phyloP scores from a whole-genome alignment of 371 early-diverging fungal species.

The Mortierella polycephala region DNA sequence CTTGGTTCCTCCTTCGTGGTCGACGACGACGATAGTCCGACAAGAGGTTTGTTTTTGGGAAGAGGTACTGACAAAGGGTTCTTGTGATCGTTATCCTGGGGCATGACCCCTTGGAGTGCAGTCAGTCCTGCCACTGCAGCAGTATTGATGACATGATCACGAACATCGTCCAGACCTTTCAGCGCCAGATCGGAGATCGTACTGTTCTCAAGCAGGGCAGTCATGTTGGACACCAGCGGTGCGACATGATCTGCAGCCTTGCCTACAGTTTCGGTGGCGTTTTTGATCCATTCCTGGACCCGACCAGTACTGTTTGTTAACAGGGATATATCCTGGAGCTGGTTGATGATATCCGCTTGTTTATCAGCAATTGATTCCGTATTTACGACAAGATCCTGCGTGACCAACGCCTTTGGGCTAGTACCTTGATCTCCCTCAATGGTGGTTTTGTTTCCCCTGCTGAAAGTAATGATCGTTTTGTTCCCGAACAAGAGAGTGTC shows the following conservation, averaged over 20 bases:
- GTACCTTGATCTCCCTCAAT: background rate
- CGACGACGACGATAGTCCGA: background rate
- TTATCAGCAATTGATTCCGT: background rate
- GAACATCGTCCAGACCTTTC: too few species aligned
- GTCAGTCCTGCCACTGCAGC: too few species aligned
- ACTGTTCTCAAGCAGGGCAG: slow-evolving; percentile 10
- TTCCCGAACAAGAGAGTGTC: slow-evolving; percentile 19
- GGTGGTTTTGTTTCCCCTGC: background rate
- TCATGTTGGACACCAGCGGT: slow-evolving; percentile 26
- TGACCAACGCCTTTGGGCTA: background rate
- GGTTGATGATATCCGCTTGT: background rate
- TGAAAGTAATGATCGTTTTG: slow-evolving; percentile 16
- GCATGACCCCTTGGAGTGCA: too few species aligned
- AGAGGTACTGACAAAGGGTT: too few species aligned
- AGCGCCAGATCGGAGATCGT: background rate
- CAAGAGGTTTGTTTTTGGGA: background rate
- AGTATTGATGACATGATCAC: too few species aligned
- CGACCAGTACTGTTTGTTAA: slow-evolving; percentile 12
- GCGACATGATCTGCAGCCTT: slow-evolving; percentile 27
- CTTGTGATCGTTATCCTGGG: too few species aligned
- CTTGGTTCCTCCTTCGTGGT: background rate
- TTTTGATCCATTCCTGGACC: slow-evolving; percentile 7
- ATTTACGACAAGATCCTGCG: too few species aligned
- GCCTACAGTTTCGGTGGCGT: slow-evolving; percentile 6
- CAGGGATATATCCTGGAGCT: background rate